These are phyloP conservation scores for Backusella parvicylindrica DNA, from an alignment of 192 early-diverging fungal genomes.

Conservation along the genomic window DNA sequence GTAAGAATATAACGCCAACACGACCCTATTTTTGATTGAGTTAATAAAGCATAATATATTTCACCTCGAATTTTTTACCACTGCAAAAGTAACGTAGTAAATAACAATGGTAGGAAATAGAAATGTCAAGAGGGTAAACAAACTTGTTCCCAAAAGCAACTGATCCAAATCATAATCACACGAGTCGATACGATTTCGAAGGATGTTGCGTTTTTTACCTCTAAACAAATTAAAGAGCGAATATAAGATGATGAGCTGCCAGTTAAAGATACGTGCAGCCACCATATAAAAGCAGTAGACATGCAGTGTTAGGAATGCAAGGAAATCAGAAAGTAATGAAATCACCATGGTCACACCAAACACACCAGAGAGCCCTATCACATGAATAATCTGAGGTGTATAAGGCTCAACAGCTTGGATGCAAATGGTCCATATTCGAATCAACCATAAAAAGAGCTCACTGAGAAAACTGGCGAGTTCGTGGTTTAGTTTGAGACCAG, in stretches of 20 bases:
- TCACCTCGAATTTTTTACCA: slow-evolving; percentile 45
- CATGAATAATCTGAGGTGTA: slow-evolving; percentile 59
- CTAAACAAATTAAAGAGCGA: slow-evolving; percentile 92
- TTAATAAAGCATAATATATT: too few species aligned
- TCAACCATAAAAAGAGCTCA: slow-evolving; percentile 85
- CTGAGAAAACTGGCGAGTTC: slow-evolving; percentile 88
- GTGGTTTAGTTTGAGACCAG: slow-evolving; percentile 94
- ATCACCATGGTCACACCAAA: slow-evolving; percentile 86
- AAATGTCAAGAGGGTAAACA: slow-evolving; percentile 91
- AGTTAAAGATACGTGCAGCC: slow-evolving; percentile 88
- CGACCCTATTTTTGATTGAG: slow-evolving; percentile 65
- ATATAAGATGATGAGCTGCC: slow-evolving; percentile 82
- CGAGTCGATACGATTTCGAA: slow-evolving; percentile 89
- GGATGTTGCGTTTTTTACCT: slow-evolving; percentile 83
- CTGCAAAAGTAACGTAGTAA: slow-evolving; percentile 88
- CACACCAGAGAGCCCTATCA: slow-evolving; percentile 72
- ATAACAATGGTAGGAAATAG: slow-evolving; percentile 94
- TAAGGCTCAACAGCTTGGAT: slow-evolving; percentile 44
- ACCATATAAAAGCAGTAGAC: slow-evolving; percentile 96
- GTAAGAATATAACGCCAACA: slow-evolving; percentile 74
- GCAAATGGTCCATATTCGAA: slow-evolving; percentile 78
- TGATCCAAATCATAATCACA: slow-evolving; percentile 96
- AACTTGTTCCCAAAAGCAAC: slow-evolving; percentile 87
- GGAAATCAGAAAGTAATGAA: slow-evolving; percentile 77
- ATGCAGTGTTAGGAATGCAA: slow-evolving; percentile 85